These are phyloP conservation scores for Trichoderma virens DNA, from an alignment of 495 filamentous ascomycete genomes.

Conservation along the genomic window DNA sequence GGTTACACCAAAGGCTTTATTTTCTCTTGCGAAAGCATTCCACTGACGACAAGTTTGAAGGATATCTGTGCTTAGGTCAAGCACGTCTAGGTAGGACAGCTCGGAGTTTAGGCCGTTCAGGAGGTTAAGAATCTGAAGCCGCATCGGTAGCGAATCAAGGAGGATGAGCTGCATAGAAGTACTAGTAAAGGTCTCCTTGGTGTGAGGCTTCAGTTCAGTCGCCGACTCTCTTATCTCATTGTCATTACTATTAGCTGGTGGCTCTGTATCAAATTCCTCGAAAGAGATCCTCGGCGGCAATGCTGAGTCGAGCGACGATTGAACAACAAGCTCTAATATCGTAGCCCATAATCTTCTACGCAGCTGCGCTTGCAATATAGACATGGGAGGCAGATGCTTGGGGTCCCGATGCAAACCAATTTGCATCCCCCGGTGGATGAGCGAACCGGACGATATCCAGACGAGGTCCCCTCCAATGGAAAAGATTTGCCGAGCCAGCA, in stretches of 20 bases:
- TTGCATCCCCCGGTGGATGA: conserved; percentile 44
- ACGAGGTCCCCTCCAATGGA: conserved; percentile 46
- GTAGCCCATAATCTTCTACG: conserved; percentile 56
- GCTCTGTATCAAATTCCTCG: conserved; percentile 45
- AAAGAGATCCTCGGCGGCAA: conserved; percentile 43
- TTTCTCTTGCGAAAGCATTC: conserved; percentile 17
- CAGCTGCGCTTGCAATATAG: conserved; percentile 41
- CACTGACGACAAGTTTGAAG: conserved; percentile 27
- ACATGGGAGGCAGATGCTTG: conserved; percentile 38
- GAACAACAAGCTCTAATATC: conserved; percentile 51
- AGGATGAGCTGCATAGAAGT: conserved; percentile 48
- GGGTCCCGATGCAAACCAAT: conserved; percentile 56
- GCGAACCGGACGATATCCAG: conserved; percentile 48
- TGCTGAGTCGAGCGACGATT: conserved; percentile 48
- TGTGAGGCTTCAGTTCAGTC: conserved; percentile 23
- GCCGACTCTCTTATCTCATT: conserved; percentile 42
- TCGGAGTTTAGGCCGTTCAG: conserved; percentile 42
- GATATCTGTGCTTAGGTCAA: conserved; percentile 38
- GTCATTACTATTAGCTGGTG: conserved; percentile 52
- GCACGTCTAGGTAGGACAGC: conserved; percentile 43
- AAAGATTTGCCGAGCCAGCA: conserved; percentile 45
- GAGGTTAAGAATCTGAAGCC: conserved; percentile 41
- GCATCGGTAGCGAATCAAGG: conserved; percentile 36
- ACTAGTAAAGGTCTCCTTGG: conserved; percentile 32
- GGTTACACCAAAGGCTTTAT: conserved; percentile 15